Base-by-base conservation (phyloP, 345 rosid species). In the Lepidium africanum region DNA sequence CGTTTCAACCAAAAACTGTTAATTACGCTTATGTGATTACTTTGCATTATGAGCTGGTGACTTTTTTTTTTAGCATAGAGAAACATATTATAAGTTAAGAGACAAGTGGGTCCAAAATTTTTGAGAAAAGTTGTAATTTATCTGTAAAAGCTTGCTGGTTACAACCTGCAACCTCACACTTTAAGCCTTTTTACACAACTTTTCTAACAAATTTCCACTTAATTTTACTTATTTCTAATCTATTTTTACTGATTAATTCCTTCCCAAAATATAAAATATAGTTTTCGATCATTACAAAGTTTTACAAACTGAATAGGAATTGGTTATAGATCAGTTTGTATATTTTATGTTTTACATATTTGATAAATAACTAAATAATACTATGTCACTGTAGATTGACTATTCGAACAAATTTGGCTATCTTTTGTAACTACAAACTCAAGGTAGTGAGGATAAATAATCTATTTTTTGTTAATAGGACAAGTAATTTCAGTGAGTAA, bases 61-160 rank as follows among this genome's bases (percentile, higher is more conserved):
- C n/a, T 21, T 48, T 0, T 19, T 19, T 55, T 36, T 64, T 63
- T 6, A 30, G 41, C 58, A 57, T 19, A 47, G 12, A 27, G 60
- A 14, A 46, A 19, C 17, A 23, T 12, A 23, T 8, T 16, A 54
- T 7, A 54, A 63, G 64, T 40, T 56, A 49, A 58, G 42, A 59
- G 72, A 73, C 62, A 66, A 41, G 72, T 66, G 56, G 70, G 67
- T 36, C 72, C 77, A n/a, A 14, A 49, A 37, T 23, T 21, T 3
- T 33, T 27, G 36, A 50, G 62, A 66, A 65, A 73, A 66, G 60
- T 66, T 66, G 57, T 41, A 73, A 50, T 73, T 58, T 73, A 66
- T 72, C 51, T 58, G 72, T 52, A 59, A 74, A 74, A 51, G 67
- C 55, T 59, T 23, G 63, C 49, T 67, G 71, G 61, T 67, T 73